These are phyloP conservation scores for Calonectria leucothoes DNA, from an alignment of 2,329 filamentous ascomycete genomes.

Conservation along the genomic window DNA sequence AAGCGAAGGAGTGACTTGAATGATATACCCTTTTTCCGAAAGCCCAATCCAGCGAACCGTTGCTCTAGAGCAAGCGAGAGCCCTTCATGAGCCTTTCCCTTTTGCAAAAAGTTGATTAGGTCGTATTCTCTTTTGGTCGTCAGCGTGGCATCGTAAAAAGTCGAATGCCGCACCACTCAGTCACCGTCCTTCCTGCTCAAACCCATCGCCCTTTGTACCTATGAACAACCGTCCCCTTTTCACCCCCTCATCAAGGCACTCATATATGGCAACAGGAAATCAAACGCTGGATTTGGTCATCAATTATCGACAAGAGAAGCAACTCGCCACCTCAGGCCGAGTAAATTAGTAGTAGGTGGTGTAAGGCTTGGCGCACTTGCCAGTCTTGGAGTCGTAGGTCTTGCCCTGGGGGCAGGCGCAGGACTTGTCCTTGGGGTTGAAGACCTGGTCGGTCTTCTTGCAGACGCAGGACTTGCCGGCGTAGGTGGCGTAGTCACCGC, in stretches of 20 bases:
- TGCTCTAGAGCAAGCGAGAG: too few species aligned
- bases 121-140: conserved; percentile 16
- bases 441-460: background rate
- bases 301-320: background rate
- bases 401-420: background rate
- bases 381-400: background rate
- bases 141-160: background rate
- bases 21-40: background rate
- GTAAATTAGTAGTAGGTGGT: background rate
- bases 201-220: background rate
- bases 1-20: conserved; percentile 8
- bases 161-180: background rate
- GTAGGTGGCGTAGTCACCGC: background rate
- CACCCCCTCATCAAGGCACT: too few species aligned
- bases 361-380: background rate
- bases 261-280: background rate
- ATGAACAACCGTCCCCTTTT: background rate
- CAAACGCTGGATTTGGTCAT: background rate
- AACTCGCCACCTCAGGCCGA: background rate
- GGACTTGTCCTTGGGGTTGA: background rate
- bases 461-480: background rate
- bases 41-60: background rate
- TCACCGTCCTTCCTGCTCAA: background rate
- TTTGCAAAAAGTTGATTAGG: background rate
- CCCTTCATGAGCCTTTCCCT: background rate